Evolutionary conservation across 305 asterid species (phyloP), one percentile per base, ranked within the genome.

Genomic region (Fraxinus greggii): DNA sequence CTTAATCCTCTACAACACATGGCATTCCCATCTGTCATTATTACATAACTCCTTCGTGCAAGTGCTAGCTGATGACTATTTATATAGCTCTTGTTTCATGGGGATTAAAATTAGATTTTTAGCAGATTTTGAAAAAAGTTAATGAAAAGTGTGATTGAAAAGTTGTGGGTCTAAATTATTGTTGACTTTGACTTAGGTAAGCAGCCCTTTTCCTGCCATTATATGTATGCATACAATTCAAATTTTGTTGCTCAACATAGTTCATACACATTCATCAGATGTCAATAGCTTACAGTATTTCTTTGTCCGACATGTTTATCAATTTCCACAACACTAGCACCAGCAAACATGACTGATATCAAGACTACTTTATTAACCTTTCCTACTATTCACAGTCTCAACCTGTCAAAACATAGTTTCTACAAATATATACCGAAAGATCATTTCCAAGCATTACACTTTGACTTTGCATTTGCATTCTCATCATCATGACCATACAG

Each of bases 381-480:
- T 63, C 72, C 32, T 63, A 63, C 3, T 24, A 24, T 63, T 24
- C 15, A 61, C 31, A 63, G 33, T 24, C 32, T 26, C n/a, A 1
- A 24, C 72, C 72, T 24, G 29, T 24, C 72, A 7, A 9, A 9
- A 63, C 32, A 63, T 63, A 63, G 32, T 63, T 24, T 63, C 33
- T 24, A 63, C 4, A 59, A 7, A 59, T 7, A 61, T 23, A 19
- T 59, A 48, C 4, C 6, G 12, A 63, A 63, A 63, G 32, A 63
- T 63, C 7, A 8, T 63, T 26, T 63, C n/a, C 72, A 63, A 24
- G 32, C 72, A 63, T 61, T 42, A 40, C 9, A n/a, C 82, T 67
- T 82, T 72, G 13, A 67, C 78, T 59, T 72, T 24, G 32, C 56
- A 45, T 45, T 45, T 9, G 40, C 77, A 82, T 82, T 69, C 17